phyloP scores from a whole-genome alignment of 768 basidiomycete species.

The Boletellus ananas region DNA sequence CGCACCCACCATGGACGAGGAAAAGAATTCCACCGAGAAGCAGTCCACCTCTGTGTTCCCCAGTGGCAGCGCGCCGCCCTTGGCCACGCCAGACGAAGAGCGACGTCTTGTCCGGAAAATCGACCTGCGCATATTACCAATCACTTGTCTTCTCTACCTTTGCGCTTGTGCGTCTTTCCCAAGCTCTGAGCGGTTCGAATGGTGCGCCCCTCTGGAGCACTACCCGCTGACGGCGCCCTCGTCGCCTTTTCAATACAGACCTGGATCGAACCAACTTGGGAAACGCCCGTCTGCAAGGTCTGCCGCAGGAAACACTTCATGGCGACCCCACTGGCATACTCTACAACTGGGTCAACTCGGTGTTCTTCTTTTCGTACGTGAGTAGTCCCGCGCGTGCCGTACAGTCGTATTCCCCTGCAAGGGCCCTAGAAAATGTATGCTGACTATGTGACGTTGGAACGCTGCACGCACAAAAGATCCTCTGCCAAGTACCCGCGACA shows the following conservation, averaged over 20 bases:
- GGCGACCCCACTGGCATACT: constrained; percentile 64
- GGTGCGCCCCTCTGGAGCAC: no score
- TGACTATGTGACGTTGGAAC: background rate
- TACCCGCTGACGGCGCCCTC: no score
- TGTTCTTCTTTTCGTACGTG: constrained; percentile 78
- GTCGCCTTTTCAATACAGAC: constrained; percentile 21
- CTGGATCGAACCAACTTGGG: constrained; percentile 76
- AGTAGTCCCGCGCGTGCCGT: constrained; percentile 15
- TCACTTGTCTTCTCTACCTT: constrained; percentile 69
- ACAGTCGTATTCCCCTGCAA: no score
- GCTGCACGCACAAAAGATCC: constrained; percentile 41
- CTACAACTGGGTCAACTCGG: constrained; percentile 73
- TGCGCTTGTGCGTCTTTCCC: constrained; percentile 57
- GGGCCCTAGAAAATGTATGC: background rate
- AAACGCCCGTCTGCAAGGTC: constrained; percentile 74
- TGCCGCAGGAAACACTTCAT: constrained; percentile 58
- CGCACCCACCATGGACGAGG: constrained; percentile 16
- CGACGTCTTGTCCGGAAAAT: constrained; percentile 36
- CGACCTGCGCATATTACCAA: constrained; percentile 37
- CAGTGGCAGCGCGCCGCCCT: background rate
- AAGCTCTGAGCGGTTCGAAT: background rate
- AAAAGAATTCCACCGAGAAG: constrained; percentile 9
- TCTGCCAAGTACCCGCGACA: constrained; percentile 66
- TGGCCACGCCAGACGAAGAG: constrained; percentile 34
- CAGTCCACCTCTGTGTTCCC: background rate